These are phyloP conservation scores for Thielaviopsis euricoi DNA, from an alignment of 2,329 filamentous ascomycete species.

Conservation along the genomic window DNA sequence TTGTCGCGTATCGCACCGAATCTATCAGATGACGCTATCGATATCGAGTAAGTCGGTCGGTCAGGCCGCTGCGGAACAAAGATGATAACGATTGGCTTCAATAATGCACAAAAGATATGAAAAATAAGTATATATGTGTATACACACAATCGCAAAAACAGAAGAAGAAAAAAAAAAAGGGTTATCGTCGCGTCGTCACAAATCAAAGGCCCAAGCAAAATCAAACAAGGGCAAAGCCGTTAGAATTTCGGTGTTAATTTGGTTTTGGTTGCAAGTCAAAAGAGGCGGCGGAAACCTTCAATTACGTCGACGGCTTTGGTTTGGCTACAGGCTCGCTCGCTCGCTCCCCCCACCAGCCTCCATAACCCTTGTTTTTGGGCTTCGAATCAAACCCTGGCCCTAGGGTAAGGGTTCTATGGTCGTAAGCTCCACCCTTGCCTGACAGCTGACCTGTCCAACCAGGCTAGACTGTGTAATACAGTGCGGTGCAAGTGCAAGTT, in stretches of 20 bases:
- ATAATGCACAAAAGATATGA: no score
- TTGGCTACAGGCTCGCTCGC: background rate
- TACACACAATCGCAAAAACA: background rate
- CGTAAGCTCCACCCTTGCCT: no score
- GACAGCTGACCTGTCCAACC: no score
- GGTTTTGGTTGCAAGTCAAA: background rate
- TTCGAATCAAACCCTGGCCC: background rate
- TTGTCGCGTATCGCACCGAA: background rate
- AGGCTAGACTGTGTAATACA: no score
- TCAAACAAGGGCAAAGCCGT: background rate
- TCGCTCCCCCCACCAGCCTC: background rate
- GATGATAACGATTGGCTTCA: background rate
- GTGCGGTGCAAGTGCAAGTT: no score
- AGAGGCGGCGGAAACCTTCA: background rate
- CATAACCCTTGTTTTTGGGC: background rate
- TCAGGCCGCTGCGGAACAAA: background rate
- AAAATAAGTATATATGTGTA: no score
- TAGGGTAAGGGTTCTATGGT: background rate
- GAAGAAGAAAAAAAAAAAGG: background rate
- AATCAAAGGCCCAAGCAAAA: background rate
- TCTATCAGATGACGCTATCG: background rate
- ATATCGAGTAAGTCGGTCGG: background rate
- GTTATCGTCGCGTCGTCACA: background rate
- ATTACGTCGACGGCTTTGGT: background rate
- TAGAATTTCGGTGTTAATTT: background rate